These are phyloP conservation scores for Mortierella sp. DNA, from an alignment of 371 early-diverging fungal genomes.

Conservation along the genomic window DNA sequence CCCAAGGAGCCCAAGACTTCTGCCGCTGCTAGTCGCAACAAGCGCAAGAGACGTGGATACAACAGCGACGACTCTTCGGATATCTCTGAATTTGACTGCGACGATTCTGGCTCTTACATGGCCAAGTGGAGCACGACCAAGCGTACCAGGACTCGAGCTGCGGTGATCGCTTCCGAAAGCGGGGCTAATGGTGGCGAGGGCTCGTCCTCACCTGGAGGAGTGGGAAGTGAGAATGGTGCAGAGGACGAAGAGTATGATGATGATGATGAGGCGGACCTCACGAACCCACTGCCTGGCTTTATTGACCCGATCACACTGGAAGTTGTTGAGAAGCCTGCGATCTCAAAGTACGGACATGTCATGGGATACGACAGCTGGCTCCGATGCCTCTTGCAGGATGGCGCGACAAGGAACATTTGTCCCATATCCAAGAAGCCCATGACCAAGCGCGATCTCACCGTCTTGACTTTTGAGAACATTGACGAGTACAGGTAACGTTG, in stretches of 20 bases:
- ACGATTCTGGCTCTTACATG: constrained; percentile 75
- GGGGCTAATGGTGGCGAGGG: constrained; percentile 3
- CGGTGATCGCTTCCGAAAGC: constrained; percentile 20
- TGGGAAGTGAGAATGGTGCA: constrained; percentile 36
- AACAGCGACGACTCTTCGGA: constrained; percentile 71
- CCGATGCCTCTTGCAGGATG: constrained; percentile 86
- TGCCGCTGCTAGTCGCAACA: constrained; percentile 54
- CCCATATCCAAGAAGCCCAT: constrained; percentile 95
- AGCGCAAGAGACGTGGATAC: constrained; percentile 63
- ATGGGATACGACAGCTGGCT: constrained; percentile 97
- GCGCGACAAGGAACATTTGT: constrained; percentile 85
- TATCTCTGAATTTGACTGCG: constrained; percentile 70
- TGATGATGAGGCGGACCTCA: constrained; percentile 57
- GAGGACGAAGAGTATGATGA: constrained; percentile 55
- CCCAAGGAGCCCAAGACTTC: constrained; percentile 54
- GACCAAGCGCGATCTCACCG: constrained; percentile 89
- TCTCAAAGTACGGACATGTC: constrained; percentile 96
- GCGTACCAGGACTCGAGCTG: constrained; percentile 59
- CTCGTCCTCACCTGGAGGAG: constrained; percentile 30
- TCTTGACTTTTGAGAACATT: constrained; percentile 89
- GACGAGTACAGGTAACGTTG: constrained; percentile 75
- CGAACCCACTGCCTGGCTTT: constrained; percentile 92
- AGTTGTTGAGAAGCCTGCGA: constrained; percentile 92
- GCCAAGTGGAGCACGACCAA: constrained; percentile 66
- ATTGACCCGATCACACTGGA: constrained; percentile 95